Percentiles rank a stretch among this genome's conserved stretches.
These are phyloP conservation scores for Coniochaeta ligniaria DNA, from an alignment of 2,329 filamentous ascomycete species.

Conservation along the genomic window DNA sequence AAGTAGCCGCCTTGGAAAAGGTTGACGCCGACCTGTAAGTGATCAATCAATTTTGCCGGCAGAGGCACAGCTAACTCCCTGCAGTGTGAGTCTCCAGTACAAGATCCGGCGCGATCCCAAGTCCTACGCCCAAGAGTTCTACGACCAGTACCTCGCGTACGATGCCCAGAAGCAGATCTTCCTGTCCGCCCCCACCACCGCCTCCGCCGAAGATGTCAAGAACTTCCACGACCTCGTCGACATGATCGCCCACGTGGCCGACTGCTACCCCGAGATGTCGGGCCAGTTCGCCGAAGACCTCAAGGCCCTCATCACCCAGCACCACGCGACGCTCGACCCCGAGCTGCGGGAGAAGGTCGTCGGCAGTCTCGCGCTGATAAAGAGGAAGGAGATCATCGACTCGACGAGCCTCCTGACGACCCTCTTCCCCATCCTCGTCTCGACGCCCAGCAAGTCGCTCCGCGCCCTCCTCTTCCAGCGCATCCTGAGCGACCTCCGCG, in stretches of 20 bases:
- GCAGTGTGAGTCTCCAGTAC: conserved; percentile 55
- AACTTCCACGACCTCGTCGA: conserved; percentile 89
- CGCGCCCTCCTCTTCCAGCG: conserved; percentile 35
- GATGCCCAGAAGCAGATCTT: conserved; percentile 78
- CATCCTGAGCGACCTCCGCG: conserved; percentile 83
- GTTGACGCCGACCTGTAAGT: conserved; percentile 78
- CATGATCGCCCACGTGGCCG: conserved; percentile 86
- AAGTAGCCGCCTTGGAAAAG: conserved; percentile 89
- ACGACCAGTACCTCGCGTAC: conserved; percentile 22
- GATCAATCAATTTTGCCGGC: conserved; percentile 12
- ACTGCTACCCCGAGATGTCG: conserved; percentile 83
- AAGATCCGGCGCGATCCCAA: conserved; percentile 83
- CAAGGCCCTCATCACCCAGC: conserved; percentile 69
- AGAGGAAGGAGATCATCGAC: conserved; percentile 88
- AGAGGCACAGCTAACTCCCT: conserved; percentile 49
- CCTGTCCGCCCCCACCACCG: conserved; percentile 70
- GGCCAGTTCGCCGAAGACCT: conserved; percentile 72
- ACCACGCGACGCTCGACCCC: conserved; percentile 75
- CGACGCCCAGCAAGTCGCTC: conserved; percentile 72
- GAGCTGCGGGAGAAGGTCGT: conserved; percentile 94
- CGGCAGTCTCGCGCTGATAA: conserved; percentile 76
- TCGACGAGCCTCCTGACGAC: conserved; percentile 78
- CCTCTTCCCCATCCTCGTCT: conserved; percentile 86
- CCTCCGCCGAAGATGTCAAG: conserved; percentile 70
- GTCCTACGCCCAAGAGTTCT: conserved; percentile 84